Evolutionary conservation across 306 rosid species (phyloP).

Genomic region (Pterocarpus santalinus): DNA sequence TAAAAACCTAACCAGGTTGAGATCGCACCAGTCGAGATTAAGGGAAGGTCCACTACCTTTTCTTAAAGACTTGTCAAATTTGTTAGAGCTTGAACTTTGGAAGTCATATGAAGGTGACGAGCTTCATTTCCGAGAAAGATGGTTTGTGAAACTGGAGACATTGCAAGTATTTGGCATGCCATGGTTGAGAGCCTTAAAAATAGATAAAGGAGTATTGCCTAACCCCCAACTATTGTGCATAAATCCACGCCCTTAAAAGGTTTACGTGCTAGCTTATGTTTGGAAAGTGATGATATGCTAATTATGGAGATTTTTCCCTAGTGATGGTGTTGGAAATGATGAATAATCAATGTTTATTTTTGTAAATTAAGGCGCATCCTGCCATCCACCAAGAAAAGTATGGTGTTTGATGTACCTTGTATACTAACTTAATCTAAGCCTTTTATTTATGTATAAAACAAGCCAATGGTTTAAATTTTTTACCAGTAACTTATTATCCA

Average conservation of each 20-base stretch:
- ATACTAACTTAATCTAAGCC: no score
- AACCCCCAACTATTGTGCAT: no score
- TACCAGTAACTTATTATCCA: no score
- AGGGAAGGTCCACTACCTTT: background rate
- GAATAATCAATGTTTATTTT: no score
- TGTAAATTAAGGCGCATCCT: no score
- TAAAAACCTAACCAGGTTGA: background rate
- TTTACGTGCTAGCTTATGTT: background rate
- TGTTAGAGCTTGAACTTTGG: background rate
- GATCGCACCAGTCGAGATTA: background rate
- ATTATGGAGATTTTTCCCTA: no score
- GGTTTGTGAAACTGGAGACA: conserved; percentile 5
- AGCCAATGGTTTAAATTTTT: no score
- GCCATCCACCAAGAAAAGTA: no score
- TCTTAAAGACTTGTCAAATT: conserved; percentile 13
- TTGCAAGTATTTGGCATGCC: background rate
- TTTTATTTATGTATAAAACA: no score
- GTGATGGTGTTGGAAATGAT: no score
- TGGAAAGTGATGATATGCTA: no score
- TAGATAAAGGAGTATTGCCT: background rate
- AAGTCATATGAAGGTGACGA: background rate
- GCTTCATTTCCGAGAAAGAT: background rate
- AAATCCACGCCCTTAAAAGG: background rate
- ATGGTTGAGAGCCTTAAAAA: background rate
- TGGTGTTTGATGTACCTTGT: no score